A percentile compares a stretch with the other conserved stretches of the same genome.
phyloP scores from a whole-genome alignment of 768 basidiomycete species.

The Lactarius sp. region DNA sequence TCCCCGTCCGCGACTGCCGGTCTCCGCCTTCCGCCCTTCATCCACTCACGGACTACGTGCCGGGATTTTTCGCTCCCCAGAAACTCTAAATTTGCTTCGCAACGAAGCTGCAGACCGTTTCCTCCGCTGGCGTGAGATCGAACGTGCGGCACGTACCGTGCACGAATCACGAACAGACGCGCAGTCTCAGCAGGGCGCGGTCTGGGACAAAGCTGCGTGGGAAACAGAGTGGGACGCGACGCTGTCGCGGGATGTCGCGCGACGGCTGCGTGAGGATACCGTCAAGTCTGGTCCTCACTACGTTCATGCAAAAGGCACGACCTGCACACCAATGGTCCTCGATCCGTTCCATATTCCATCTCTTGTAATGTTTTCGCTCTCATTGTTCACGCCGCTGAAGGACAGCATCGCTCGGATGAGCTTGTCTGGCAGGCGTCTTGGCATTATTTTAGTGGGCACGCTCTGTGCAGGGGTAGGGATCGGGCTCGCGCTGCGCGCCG shows the following conservation, averaged over 20 bases:
- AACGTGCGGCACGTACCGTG: slow-evolving; percentile 48
- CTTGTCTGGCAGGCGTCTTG: slow-evolving; percentile 29
- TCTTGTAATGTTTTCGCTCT: slow-evolving; percentile 54
- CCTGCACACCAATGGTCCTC: slow-evolving; percentile 35
- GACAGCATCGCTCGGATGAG: slow-evolving; percentile 29
- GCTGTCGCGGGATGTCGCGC: slow-evolving; percentile 59
- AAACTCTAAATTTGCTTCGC: slow-evolving; percentile 51
- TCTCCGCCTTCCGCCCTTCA: slow-evolving; percentile 55
- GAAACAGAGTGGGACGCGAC: slow-evolving; percentile 58
- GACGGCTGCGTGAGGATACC: slow-evolving; percentile 41
- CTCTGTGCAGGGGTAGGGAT: slow-evolving; percentile 45
- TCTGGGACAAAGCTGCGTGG: slow-evolving; percentile 62
- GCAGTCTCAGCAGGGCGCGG: slow-evolving; percentile 15
- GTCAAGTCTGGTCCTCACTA: slow-evolving; percentile 1
- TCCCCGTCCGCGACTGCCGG: slow-evolving; percentile 17
- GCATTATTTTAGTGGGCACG: slow-evolving; percentile 37
- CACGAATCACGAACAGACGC: slow-evolving; percentile 27
- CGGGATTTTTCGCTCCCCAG: slow-evolving; percentile 62
- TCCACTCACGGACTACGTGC: slow-evolving; percentile 48
- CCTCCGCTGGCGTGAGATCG: slow-evolving; percentile 67
- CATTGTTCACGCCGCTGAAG: slow-evolving; percentile 48
- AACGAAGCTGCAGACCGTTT: slow-evolving; percentile 66
- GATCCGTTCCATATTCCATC: slow-evolving; percentile 69
- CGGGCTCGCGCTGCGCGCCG: slow-evolving; percentile 33
- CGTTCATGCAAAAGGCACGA: slow-evolving; percentile 21